phyloP scores from a whole-genome alignment of 2,329 filamentous ascomycete species.

The Xylariales sp. region DNA sequence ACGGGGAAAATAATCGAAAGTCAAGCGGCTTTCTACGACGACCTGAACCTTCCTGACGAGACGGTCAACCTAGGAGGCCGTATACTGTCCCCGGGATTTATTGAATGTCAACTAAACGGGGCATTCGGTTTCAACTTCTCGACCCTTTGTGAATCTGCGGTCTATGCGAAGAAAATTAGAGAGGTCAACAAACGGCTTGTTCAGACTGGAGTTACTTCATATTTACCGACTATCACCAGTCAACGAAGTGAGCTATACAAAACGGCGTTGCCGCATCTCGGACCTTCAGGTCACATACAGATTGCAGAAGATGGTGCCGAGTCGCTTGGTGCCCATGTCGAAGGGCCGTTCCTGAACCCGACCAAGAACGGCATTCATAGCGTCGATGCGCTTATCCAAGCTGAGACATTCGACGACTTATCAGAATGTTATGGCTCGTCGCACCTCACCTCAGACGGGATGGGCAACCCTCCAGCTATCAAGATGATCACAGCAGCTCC shows the following conservation, averaged over 20 bases:
- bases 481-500: conserved; percentile 85
- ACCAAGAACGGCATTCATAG: conserved; percentile 86
- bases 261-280: conserved; percentile 71
- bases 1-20: conserved; percentile 78
- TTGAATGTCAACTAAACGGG: conserved; percentile 89
- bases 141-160: conserved; percentile 59
- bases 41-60: conserved; percentile 64
- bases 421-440: conserved; percentile 66
- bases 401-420: conserved; percentile 60
- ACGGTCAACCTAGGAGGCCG: conserved; percentile 77
- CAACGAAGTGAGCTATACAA: conserved; percentile 79
- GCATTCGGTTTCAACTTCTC: conserved; percentile 93
- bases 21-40: conserved; percentile 63
- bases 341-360: conserved; percentile 82
- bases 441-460: conserved; percentile 50
- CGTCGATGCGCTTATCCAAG: conserved; percentile 62
- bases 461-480: conserved; percentile 43
- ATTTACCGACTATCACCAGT: conserved; percentile 80
- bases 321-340: conserved; percentile 83
- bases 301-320: conserved; percentile 68
- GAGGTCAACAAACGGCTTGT: conserved; percentile 68
- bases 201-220: conserved; percentile 79
- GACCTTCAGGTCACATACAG: conserved; percentile 60
- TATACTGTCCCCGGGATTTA: conserved; percentile 79
- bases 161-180: conserved; percentile 68